phyloP scores from a whole-genome alignment of 108 stramenopile genomes.

The Nannochloropsis gaditana region DNA sequence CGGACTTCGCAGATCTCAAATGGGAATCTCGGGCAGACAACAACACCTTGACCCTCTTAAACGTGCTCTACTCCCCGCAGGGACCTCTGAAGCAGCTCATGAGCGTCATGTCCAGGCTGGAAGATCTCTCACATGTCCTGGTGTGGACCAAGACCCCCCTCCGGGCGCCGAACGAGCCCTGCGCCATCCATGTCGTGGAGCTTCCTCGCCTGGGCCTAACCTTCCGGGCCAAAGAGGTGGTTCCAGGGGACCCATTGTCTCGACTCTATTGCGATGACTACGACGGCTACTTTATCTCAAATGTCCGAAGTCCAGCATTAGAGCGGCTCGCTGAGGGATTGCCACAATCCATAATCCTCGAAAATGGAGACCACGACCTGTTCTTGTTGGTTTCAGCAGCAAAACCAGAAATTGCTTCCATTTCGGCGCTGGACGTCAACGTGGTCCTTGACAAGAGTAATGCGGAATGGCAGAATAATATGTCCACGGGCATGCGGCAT shows the following conservation, averaged over 20 bases:
- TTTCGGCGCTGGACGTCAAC: constrained; percentile 68
- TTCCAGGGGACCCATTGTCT: constrained; percentile 38
- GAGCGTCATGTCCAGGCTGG: constrained; percentile 78
- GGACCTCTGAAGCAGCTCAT: constrained; percentile 73
- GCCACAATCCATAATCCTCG: constrained; percentile 82
- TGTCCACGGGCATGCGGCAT: constrained; percentile 81
- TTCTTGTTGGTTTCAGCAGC: constrained; percentile 90
- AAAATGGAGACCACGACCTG: constrained; percentile 85
- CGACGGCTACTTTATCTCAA: neutral
- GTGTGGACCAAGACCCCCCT: constrained; percentile 81
- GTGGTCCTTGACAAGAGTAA: constrained; percentile 84
- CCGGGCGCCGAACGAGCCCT: constrained; percentile 60
- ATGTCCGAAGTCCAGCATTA: constrained; percentile 52
- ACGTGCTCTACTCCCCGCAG: constrained; percentile 71
- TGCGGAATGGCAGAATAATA: constrained; percentile 89
- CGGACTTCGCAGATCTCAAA: constrained; percentile 55
- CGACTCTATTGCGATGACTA: constrained; percentile 13
- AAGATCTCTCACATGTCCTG: constrained; percentile 85
- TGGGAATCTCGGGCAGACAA: constrained; percentile 60
- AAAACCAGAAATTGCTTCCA: neutral
- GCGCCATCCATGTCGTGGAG: constrained; percentile 77
- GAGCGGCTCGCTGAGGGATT: constrained; percentile 71
- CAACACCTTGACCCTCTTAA: constrained; percentile 64
- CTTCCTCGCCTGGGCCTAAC: constrained; percentile 88
- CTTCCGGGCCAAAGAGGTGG: constrained; percentile 67